These are phyloP conservation scores for Diaporthe citri DNA, from an alignment of 2,329 filamentous ascomycete genomes.

Conservation along the genomic window DNA sequence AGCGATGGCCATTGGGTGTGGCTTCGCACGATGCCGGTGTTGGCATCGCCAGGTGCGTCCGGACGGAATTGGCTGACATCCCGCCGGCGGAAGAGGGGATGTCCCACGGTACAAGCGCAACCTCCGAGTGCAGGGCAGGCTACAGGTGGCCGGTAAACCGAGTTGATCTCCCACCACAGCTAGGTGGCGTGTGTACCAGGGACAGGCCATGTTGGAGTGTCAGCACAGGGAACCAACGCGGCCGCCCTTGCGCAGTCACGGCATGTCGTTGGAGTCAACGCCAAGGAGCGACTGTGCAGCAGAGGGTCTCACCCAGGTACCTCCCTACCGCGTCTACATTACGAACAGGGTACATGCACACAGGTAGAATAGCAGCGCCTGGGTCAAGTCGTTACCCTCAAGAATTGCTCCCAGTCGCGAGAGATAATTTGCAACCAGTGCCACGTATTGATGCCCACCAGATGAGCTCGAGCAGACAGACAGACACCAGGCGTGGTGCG, in stretches of 20 bases:
- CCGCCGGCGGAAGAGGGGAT: neutral
- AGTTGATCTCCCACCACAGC: neutral
- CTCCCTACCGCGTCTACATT: neutral
- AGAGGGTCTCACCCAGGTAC: neutral
- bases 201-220: constrained; percentile 17
- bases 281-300: neutral
- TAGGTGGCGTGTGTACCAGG: neutral
- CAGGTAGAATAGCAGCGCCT: neutral
- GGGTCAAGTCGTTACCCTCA: neutral
- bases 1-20: neutral
- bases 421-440: neutral
- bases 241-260: constrained; percentile 3
- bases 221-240: constrained; percentile 3
- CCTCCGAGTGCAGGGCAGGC: neutral
- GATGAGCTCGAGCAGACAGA: no score
- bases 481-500: neutral
- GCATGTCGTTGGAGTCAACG: constrained; percentile 10
- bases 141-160: neutral
- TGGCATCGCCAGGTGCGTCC: constrained; percentile 1
- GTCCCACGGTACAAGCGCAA: neutral
- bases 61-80: neutral
- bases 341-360: neutral
- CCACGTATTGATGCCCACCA: neutral
- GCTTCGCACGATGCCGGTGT: constrained; percentile 2
- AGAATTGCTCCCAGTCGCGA: no score